These are phyloP conservation scores for Buxus sempervirens DNA, from an alignment of 164 flowering plant genomes.

Conservation along the genomic window DNA sequence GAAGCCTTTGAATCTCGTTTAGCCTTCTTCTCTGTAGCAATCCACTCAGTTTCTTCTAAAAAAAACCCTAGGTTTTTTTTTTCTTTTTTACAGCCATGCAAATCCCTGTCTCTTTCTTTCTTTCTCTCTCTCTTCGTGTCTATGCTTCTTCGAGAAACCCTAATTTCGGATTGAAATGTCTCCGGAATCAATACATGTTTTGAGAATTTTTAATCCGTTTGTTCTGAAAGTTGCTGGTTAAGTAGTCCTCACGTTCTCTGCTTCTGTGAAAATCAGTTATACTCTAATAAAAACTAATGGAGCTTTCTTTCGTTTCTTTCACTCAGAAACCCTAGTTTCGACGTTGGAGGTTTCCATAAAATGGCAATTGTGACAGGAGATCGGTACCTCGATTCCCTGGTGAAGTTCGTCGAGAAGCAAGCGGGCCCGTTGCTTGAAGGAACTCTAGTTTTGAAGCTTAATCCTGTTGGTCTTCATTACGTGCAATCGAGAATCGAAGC, in stretches of 20 bases:
- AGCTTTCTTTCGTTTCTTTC: not conserved
- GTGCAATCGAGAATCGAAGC: conserved; percentile 90
- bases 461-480: conserved; percentile 88
- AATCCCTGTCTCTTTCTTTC: not conserved
- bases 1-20: too few species aligned
- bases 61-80: not conserved
- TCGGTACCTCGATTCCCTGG: conserved; percentile 70
- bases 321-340: not conserved
- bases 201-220: not conserved
- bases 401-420: conserved; percentile 63
- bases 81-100: not conserved
- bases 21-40: not conserved
- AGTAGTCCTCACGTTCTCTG: not conserved
- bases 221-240: not conserved
- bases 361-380: conserved; percentile 94
- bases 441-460: conserved; percentile 59
- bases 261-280: not conserved
- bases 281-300: not conserved
- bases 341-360: not conserved
- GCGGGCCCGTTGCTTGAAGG: conserved; percentile 72
- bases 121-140: not conserved
- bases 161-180: not conserved
- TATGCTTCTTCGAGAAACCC: not conserved
- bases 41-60: not conserved
- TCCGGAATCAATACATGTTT: not conserved